Evolutionary conservation across 2,329 filamentous ascomycete genomes (phyloP).

Genomic region (Phoma sp.): DNA sequence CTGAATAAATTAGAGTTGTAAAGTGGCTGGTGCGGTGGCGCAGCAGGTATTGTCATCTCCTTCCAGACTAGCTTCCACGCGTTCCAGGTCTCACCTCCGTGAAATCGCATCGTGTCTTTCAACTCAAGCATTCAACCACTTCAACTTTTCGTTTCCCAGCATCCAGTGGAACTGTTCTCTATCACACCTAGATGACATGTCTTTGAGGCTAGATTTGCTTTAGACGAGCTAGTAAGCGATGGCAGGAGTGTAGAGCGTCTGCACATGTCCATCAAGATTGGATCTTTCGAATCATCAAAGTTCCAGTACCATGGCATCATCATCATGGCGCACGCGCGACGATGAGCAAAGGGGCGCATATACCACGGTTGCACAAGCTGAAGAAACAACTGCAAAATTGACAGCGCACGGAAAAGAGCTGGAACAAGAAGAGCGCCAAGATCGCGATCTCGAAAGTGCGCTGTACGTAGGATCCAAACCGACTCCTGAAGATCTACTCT

Average conservation of each 20-base stretch:
- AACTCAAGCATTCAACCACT: neutral
- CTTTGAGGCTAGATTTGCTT: neutral
- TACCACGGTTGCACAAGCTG: constrained; percentile 41
- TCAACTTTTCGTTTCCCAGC: neutral
- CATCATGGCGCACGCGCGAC: constrained; percentile 27
- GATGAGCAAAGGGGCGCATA: constrained; percentile 36
- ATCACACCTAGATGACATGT: neutral
- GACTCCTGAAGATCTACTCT: constrained; percentile 33
- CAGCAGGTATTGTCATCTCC: constrained; percentile 1
- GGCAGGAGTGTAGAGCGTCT: neutral
- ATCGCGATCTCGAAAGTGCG: constrained; percentile 8
- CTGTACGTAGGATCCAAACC: constrained; percentile 32
- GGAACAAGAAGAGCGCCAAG: constrained; percentile 3
- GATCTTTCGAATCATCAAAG: neutral
- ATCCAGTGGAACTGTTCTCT: neutral
- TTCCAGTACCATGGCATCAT: constrained; percentile 24
- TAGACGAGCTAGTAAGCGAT: neutral
- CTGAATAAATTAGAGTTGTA: no score
- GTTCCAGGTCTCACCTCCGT: constrained; percentile 11
- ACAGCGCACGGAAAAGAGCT: constrained; percentile 25
- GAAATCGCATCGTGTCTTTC: constrained; percentile 18
- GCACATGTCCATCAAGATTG: neutral
- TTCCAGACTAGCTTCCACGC: constrained; percentile 1
- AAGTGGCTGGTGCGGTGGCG: neutral
- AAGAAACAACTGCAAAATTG: constrained; percentile 26